Evolutionary conservation across 495 filamentous ascomycete species (phyloP).

Genomic region (Xylaria grammica): DNA sequence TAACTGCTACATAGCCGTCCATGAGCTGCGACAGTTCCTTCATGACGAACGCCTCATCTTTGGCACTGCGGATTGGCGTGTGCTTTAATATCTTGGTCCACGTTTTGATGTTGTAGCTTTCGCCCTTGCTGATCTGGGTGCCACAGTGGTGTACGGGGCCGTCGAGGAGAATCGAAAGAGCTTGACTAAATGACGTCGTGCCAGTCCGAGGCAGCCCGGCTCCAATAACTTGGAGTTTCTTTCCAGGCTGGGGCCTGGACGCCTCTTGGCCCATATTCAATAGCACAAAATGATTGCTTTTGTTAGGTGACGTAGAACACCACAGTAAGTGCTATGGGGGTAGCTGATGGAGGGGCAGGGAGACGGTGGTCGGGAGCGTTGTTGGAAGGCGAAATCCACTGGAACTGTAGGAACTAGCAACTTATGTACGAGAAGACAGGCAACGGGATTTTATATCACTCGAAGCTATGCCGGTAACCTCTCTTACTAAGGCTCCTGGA

Average conservation of each 20-base stretch:
- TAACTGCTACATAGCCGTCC: slow-evolving; percentile 40
- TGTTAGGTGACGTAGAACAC: too few relatives aligned
- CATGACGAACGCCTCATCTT: slow-evolving; percentile 29
- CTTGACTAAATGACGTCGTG: slow-evolving; percentile 51
- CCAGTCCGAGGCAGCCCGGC: slow-evolving; percentile 55
- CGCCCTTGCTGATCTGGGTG: slow-evolving; percentile 34
- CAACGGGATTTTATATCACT: slow-evolving; percentile 6
- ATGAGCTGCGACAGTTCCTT: slow-evolving; percentile 27
- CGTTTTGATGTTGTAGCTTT: slow-evolving; percentile 29
- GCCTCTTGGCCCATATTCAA: slow-evolving; percentile 36
- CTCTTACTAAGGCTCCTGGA: slow-evolving; percentile 8
- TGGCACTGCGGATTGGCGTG: slow-evolving; percentile 26
- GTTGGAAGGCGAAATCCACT: neutral
- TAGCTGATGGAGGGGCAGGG: neutral
- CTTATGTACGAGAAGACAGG: neutral
- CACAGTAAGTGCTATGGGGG: too few relatives aligned
- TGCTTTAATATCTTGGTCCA: slow-evolving; percentile 34
- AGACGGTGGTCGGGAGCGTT: neutral
- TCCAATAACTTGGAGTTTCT: slow-evolving; percentile 50
- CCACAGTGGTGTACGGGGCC: slow-evolving; percentile 45
- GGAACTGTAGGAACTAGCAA: neutral
- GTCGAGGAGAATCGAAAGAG: slow-evolving; percentile 49
- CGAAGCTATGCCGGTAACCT: neutral
- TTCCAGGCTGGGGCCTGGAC: slow-evolving; percentile 33
- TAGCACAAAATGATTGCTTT: neutral